Evolutionary conservation across 371 early-diverging fungal genomes (phyloP), one percentile per base, ranked within the genome.

Genomic region (Dinochytrium kinnereticum): DNA sequence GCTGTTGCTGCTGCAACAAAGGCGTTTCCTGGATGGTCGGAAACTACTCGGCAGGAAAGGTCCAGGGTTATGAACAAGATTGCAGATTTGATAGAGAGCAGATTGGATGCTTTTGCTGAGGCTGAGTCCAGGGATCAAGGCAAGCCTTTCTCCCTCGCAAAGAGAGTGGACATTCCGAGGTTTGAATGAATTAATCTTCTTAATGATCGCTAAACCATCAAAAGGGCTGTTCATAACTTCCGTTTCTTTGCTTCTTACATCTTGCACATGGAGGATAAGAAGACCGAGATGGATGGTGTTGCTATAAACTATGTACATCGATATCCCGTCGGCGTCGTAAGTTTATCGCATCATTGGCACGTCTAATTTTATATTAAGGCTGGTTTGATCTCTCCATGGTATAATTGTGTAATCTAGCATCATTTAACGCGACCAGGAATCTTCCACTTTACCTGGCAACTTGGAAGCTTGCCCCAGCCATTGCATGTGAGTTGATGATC

Each of bases 381-480:
- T 26, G 93, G 82, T 1, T 70, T 93, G 39, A 90, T 92, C 68
- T 87, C 88, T 7, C 93, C 93, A 31, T 92, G 93, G 75, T 71
- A 17, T 17, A 38, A 36, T 24, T 26, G 1, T 13, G 13, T 2
- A n/a, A 61, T 61, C 31, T 13, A 24, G 0, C 87, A 90, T 87
- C 75, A 72, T 17, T 74, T 24, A 68, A 44, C 61, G 49, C 55
- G 31, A 37, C 53, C 36, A 70, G 59, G 75, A 78, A 77, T 65
- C 69, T 80, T 5, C 92, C 93, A 1, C 66, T 91, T 67, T 91
- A 90, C 71, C 80, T 92, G 51, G 78, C 93, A 37, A 90, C 91
- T 5, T 91, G 91, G 90, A 93, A 93, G 81, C 88, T 93, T 59
- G 94, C 93, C 3, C 92, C 93, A 0, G 87, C 88, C 71, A 80